Base-by-base conservation (phyloP, 2,329 filamentous ascomycete genomes). In the Bipolaris oryzae region DNA sequence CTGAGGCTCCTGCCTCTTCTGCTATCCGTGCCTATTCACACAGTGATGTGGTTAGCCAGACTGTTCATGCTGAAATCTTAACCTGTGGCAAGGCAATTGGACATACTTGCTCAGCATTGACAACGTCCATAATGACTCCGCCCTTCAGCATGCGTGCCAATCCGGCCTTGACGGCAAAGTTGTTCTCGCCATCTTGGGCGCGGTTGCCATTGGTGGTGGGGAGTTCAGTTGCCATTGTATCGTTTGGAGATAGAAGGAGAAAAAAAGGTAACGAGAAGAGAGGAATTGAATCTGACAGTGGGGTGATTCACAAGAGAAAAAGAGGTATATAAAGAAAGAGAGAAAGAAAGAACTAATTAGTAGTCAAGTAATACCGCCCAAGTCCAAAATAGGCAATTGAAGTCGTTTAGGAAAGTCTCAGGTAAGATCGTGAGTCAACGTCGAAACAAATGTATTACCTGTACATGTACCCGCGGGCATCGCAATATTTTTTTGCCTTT, bases 41-140 rank as follows among this genome's bases (percentile, higher is more conserved):
- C 25, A 25, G 25, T 10, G 42, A 16, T 33, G 15, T 31, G 25
- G 21, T 16, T 38, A 16, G n/a, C 33, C 15, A 38, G 37, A 16
- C n/a, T 18, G 1, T 10, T 38, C 3, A 18, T 20, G 7, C 7
- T 9, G 7, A 25, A 25, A 25, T 7, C 25, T 6, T 25, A 25
- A 25, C 6, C 6, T 25, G 25, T 25, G 25, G 9, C 25, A 1
- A 25, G 37, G 23, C n/a, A 7, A 15, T 25, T 34, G 34, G 34
- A 61, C 69, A 54, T 76, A 87, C 87, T 81, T 91, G 93, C 74
- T 91, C 90, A 23, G 92, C 91, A 77, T 94, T 91, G 62, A 96
- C 92, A 56, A 98, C 95, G 79, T 99, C 95, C 95, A 99, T 99
- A 80, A 99, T 99, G 65, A 99, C 95, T 72, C 95, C 95, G 76